These are phyloP conservation scores for Salix caprea DNA, from an alignment of 345 rosid species.

Conservation along the genomic window DNA sequence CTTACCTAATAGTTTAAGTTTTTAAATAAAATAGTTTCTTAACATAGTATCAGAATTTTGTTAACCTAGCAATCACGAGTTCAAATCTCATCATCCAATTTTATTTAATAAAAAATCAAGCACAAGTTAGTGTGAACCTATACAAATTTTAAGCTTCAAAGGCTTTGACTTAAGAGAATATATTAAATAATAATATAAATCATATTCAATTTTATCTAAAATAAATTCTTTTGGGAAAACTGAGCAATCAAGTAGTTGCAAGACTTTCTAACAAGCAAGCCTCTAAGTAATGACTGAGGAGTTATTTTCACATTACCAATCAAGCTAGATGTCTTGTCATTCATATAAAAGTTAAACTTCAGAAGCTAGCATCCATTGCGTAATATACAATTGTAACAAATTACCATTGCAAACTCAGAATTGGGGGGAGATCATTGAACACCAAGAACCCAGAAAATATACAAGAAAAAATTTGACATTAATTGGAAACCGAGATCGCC, in stretches of 20 bases:
- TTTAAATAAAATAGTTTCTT: no score
- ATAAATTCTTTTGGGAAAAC: neutral
- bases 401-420: conserved; percentile 12
- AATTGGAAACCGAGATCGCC: neutral
- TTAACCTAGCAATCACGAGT: no score
- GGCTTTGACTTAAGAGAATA: accelerated
- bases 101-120: no score
- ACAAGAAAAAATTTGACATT: conserved; percentile 7
- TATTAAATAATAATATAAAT: no score
- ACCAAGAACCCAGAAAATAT: conserved; percentile 4
- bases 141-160: no score
- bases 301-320: neutral
- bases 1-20: no score
- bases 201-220: no score
- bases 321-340: neutral
- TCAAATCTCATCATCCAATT: no score
- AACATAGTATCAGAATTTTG: no score
- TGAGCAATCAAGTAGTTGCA: neutral
- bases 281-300: neutral
- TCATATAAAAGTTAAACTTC: neutral
- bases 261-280: neutral
- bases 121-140: accelerated
- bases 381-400: conserved; percentile 2
- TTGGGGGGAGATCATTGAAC: conserved; percentile 4
- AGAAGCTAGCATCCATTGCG: neutral